Evolutionary conservation across 805 yeast genomes (phyloP).

Genomic region (Zygoascus tannicola): DNA sequence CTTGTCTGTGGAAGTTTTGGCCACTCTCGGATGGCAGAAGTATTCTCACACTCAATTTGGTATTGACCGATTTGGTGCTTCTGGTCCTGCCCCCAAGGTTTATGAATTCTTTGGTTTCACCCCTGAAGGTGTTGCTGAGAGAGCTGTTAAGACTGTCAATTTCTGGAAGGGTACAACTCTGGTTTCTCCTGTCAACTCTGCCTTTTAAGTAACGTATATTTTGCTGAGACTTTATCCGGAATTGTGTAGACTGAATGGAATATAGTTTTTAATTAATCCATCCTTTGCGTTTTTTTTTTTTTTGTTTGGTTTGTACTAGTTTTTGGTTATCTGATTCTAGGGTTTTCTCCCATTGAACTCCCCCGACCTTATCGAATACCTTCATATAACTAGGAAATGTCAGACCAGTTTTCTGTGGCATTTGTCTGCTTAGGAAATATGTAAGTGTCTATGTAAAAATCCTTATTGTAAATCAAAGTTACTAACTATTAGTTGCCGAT

Average conservation of each 20-base stretch:
- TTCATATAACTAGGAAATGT: no score
- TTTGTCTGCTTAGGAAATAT: slow-evolving; percentile 89
- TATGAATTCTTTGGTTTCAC: slow-evolving; percentile 85
- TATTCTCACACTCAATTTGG: slow-evolving; percentile 97
- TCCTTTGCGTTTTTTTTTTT: no score
- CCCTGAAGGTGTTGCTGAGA: slow-evolving; percentile 82
- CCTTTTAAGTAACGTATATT: slow-evolving; percentile 48
- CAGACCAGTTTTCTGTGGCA: slow-evolving; percentile 42
- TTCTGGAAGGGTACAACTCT: slow-evolving; percentile 73
- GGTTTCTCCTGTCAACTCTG: slow-evolving; percentile 68
- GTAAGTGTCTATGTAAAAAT: slow-evolving; percentile 32
- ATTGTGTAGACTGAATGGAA: no score
- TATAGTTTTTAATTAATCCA: no score
- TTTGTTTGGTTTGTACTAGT: no score
- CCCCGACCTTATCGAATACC: no score
- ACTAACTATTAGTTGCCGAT: slow-evolving; percentile 55
- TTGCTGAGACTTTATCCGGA: no score
- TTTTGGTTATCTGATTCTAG: no score
- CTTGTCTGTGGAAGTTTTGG: slow-evolving; percentile 86
- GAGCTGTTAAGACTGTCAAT: slow-evolving; percentile 68
- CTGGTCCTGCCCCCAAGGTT: slow-evolving; percentile 78
- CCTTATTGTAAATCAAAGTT: neutral
- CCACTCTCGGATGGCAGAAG: slow-evolving; percentile 87
- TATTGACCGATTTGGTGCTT: slow-evolving; percentile 91
- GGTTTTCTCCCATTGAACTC: no score